phyloP scores from a whole-genome alignment of 768 basidiomycete genomes.

The Lentinula aciculospora region DNA sequence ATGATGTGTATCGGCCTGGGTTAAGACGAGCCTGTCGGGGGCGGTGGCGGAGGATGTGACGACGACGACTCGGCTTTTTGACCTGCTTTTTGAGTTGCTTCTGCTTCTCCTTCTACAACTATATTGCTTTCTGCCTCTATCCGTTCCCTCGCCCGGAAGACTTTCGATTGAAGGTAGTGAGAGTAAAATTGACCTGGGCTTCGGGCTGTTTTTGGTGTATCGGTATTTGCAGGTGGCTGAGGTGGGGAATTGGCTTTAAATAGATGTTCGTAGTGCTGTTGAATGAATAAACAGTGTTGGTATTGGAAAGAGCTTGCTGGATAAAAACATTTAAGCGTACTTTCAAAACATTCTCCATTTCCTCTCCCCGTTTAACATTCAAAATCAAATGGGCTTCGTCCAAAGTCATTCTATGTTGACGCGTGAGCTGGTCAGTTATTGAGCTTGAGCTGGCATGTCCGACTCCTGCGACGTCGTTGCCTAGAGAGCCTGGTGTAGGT shows the following conservation, averaged over 20 bases:
- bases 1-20: not conserved
- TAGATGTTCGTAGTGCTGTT: conserved; percentile 86
- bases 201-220: conserved; percentile 41
- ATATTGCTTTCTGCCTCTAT: conserved; percentile 76
- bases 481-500: conserved; percentile 64
- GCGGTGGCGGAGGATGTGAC: not conserved
- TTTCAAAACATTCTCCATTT: conserved; percentile 65
- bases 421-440: conserved; percentile 73
- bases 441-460: conserved; percentile 73
- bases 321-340: conserved; percentile 41
- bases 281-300: too few species aligned
- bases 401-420: conserved; percentile 86
- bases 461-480: conserved; percentile 66
- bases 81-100: not conserved
- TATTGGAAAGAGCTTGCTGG: too few species aligned
- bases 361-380: conserved; percentile 74
- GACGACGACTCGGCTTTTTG: not conserved
- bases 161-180: conserved; percentile 95
- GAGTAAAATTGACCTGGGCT: conserved; percentile 50
- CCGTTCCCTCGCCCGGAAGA: conserved; percentile 90
- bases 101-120: not conserved
- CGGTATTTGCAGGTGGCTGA: conserved; percentile 44
- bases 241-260: conserved; percentile 85
- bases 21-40: not conserved
- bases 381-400: conserved; percentile 94